Evolutionary conservation across 1,139 yeast genomes (phyloP), one percentile per base, ranked within the genome.

Genomic region (Scheffersomyces parashehatae): DNA sequence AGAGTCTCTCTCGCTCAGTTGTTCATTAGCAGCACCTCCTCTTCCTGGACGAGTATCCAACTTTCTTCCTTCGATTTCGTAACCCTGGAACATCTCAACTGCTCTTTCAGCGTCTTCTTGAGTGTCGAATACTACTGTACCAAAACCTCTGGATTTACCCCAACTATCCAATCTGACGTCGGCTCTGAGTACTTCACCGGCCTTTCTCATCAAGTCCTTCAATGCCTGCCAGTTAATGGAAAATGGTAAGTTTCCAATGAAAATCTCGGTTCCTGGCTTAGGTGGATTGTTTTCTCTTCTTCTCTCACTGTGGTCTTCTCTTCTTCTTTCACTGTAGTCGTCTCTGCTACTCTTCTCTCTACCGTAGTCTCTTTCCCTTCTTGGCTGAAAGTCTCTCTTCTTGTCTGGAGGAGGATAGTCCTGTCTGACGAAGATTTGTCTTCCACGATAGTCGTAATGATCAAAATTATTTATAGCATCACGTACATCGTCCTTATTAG

Each of bases 341-440:
- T 40, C 50, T 30, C 55, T 50, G 45, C 52, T 50, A 37, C 47
- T 42, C 29, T 41, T 45, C 10, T 46, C 42, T 43, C 49, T 49
- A 24, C 49, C 45, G 24, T 41, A 35, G 31, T 41, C 54, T 32
- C 45, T 50, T 43, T 44, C 59, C 44, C 45, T 46, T 26, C 38
- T 41, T 53, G 31, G 44, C 36, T 32, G 39, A 43, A 38, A 50
- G 45, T 47, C 60, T 47, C 43, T 69, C 69, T 55, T 60, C 56
- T 67, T 69, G 24, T 71, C 74, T 46, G 93, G 93, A 30, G 95
- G 93, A 26, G 95, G 93, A 53, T 83, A 79, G 59, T 88, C 96
- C 64, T 85, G 96, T 66, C 98, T 84, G 7, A 93, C 96, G 68
- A 87, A 91, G 37, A 93, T 86, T 55, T 83, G 85, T 62, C 99